phyloP scores from a whole-genome alignment of 2,329 filamentous ascomycete species.

The Penicillium palitans region DNA sequence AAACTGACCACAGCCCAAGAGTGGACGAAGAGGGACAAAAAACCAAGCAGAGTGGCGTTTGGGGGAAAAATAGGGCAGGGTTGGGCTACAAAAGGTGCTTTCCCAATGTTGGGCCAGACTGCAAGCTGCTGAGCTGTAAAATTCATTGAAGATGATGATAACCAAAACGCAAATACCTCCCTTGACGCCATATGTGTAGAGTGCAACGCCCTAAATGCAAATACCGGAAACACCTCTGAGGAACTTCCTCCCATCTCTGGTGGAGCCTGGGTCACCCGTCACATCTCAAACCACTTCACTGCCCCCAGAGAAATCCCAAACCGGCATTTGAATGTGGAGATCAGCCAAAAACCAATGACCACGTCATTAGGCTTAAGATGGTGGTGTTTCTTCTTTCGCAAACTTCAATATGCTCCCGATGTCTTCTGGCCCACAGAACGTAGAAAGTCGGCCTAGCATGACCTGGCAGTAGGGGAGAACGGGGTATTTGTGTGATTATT shows the following conservation, averaged over 20 bases:
- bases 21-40: not conserved
- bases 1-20: not conserved
- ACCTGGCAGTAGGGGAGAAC: not conserved
- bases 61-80: not conserved
- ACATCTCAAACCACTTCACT: constrained; percentile 1
- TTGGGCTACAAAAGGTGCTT: not conserved
- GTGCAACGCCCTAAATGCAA: constrained; percentile 19
- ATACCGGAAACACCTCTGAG: constrained; percentile 3
- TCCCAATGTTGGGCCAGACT: not conserved
- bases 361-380: not conserved
- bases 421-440: not conserved
- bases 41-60: not conserved
- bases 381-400: not conserved
- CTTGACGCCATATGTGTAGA: constrained; percentile 16
- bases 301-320: not conserved
- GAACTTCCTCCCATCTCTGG: not conserved
- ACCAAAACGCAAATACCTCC: constrained; percentile 13
- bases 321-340: not conserved
- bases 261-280: not conserved
- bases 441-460: not conserved
- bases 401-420: not conserved
- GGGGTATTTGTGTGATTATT: not conserved
- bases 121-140: constrained; percentile 4
- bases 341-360: not conserved
- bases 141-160: constrained; percentile 5